Base-by-base conservation (phyloP, 352 stramenopile genomes). In the Globisporangium takayamanum region DNA sequence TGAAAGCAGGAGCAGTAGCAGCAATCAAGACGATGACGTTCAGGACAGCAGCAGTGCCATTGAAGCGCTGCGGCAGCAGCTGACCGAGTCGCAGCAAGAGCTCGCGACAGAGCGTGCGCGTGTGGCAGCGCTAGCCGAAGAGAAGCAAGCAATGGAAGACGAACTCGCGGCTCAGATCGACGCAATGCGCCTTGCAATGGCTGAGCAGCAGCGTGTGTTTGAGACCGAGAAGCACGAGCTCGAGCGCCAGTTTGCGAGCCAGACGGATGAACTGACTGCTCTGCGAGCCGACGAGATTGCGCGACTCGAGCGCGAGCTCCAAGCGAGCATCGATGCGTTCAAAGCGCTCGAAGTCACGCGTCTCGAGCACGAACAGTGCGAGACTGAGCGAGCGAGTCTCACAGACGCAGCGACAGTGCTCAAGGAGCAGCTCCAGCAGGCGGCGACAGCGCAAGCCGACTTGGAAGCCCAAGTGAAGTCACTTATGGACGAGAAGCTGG, bases 391-490 rank as follows among this genome's bases (percentile, higher is more conserved):
- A 44, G 54, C 60, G 5, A 63, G 48, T 14, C 52, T 80, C 6
- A 64, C 68, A 3, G 64, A 74, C 36, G 72, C 59, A 18, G 75
- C 74, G 64, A 42, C 66, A 15, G 61, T 62, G 30, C 46, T 78
- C 6, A 67, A 76, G 22, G 59, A 72, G 48, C 66, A 80, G 53
- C 53, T 80, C 20, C 60, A 73, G 33, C 67, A 74, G 20, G 70
- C 60, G 1, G 50, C 50, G 10, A 62, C 56, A 42, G 58, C 55
- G 16, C 66, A 73, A 18, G 26, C 45, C 12, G 61, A 73, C 10
- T 37, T 76, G 26, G 64, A 77, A 25, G 39, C 59, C 2, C 63
- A 54, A 25, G 57, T 79, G n/a, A 64, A 57, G 16, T 53, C 30
- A 12, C 51, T 85, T n/a, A 47, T 59, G 3, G 66, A 67, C 15